phyloP scores from a whole-genome alignment of 345 rosid genomes.

The Lepidium aucheri region DNA sequence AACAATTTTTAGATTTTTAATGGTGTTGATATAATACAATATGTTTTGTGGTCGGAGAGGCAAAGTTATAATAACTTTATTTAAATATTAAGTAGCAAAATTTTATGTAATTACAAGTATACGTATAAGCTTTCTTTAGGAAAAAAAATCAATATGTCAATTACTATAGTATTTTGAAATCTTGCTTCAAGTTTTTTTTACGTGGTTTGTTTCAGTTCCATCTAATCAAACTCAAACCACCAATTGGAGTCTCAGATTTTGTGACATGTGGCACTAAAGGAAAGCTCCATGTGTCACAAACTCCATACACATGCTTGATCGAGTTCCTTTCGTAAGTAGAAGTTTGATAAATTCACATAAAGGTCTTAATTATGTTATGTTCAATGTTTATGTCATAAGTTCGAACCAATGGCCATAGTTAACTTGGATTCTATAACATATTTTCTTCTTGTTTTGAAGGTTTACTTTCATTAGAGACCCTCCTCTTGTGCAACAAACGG shows the following conservation, averaged over 20 bases:
- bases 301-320: neutral
- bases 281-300: constrained; percentile 1
- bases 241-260: neutral
- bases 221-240: neutral
- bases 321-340: neutral
- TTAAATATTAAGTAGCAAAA: neutral
- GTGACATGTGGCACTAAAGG: constrained; percentile 1
- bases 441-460: neutral
- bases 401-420: constrained; percentile 7
- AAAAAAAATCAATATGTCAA: neutral
- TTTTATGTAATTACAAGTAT: neutral
- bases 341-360: neutral
- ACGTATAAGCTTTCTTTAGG: neutral
- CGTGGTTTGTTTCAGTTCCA: neutral
- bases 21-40: neutral
- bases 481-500: neutral
- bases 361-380: neutral
- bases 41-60: constrained; percentile 3
- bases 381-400: neutral
- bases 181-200: neutral
- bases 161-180: too few species aligned
- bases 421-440: constrained; percentile 14
- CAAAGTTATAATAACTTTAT: neutral
- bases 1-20: neutral
- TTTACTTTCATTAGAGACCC: neutral